Conservation (phyloP, 495 filamentous ascomycete genomes). For the Xylaria acuta region DNA sequence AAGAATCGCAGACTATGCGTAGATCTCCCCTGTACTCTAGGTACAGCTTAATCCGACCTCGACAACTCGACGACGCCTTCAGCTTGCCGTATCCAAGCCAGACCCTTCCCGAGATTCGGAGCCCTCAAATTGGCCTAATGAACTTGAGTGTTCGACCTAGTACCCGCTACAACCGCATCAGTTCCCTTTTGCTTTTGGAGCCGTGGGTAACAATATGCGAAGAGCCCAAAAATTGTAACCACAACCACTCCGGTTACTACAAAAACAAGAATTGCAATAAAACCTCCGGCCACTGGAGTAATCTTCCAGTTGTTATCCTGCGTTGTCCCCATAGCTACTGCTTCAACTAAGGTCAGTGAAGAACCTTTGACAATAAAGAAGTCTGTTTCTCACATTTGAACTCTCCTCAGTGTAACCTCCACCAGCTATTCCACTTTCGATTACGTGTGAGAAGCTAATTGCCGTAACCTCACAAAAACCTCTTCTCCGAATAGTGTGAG, state of each 20-base stretch:
- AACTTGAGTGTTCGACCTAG: not conserved
- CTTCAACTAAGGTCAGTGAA: not conserved
- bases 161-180: not conserved
- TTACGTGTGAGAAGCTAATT: not conserved
- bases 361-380: not conserved
- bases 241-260: not conserved
- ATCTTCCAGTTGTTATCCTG: not conserved
- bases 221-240: not conserved
- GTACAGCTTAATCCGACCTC: not conserved
- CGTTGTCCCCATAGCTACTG: not conserved
- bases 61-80: not conserved
- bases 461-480: too few relatives aligned
- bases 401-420: not conserved
- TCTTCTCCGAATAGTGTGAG: not conserved
- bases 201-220: not conserved
- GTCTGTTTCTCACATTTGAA: not conserved
- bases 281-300: not conserved
- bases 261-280: not conserved
- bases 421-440: not conserved
- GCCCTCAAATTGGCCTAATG: not conserved
- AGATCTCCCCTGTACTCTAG: too few relatives aligned
- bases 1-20: too few relatives aligned
- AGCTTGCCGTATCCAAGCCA: not conserved
- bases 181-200: not conserved
- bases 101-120: not conserved